phyloP scores from a whole-genome alignment of 148 eudicot genomes.

The Rhododendron molle region DNA sequence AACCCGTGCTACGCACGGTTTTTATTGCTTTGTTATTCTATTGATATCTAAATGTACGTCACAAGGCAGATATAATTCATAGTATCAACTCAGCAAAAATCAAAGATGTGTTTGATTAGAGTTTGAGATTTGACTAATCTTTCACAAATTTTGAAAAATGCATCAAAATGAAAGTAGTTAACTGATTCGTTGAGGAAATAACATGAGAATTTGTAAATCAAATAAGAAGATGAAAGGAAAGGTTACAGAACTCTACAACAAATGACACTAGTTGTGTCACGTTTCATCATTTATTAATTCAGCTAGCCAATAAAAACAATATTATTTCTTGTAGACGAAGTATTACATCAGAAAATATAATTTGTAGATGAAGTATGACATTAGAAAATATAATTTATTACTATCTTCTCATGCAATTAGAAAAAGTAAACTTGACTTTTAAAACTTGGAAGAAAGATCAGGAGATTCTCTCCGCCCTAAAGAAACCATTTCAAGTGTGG shows the following conservation, averaged over 20 bases:
- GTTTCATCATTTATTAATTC: background rate
- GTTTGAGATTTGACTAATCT: background rate
- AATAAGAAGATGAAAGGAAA: background rate
- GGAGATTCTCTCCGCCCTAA: background rate
- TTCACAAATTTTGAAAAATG: too few relatives aligned
- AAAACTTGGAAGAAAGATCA: background rate
- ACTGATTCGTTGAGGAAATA: background rate
- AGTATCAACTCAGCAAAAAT: background rate
- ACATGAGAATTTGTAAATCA: background rate
- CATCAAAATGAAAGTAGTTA: background rate
- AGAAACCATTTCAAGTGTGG: background rate
- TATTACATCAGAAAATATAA: background rate
- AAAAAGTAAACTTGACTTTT: background rate
- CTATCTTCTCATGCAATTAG: background rate
- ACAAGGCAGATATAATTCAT: background rate
- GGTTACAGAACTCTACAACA: background rate
- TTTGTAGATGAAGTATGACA: background rate
- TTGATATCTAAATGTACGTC: background rate
- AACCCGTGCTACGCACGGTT: too few relatives aligned
- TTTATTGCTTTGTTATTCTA: too few relatives aligned
- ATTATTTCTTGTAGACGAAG: background rate
- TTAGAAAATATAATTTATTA: background rate
- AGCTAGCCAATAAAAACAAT: too few relatives aligned
- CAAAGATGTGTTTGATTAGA: too few relatives aligned
- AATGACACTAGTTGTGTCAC: background rate